Conservation (phyloP, 202 grass and related monocot species). For the Schoenoplectus triqueter region DNA sequence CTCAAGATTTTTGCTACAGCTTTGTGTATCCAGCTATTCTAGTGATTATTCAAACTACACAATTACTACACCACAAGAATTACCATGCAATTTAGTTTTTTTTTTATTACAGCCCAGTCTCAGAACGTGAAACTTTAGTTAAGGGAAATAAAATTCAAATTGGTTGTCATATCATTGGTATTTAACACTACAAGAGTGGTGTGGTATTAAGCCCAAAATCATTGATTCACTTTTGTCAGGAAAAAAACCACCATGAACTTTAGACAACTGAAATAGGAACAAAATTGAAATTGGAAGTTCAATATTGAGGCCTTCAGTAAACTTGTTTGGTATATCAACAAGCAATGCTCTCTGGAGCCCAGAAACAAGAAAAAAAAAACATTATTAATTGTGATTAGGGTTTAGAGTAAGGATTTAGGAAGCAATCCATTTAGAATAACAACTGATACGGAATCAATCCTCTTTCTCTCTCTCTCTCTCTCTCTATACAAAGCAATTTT, state of each 20-base stretch:
- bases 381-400: not conserved
- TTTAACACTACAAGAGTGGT: too few relatives aligned
- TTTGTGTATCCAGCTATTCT: too few relatives aligned
- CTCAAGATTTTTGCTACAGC: too few relatives aligned
- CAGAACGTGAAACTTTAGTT: too few relatives aligned
- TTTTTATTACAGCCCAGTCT: too few relatives aligned
- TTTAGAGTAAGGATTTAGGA: not conserved
- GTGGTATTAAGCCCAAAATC: too few relatives aligned
- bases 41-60: too few relatives aligned
- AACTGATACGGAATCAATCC: not conserved
- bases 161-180: too few relatives aligned
- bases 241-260: not conserved
- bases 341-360: conserved; percentile 25
- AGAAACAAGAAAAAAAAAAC: not conserved
- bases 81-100: too few relatives aligned
- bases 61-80: too few relatives aligned
- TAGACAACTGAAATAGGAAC: not conserved
- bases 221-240: not conserved
- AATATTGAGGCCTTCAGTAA: conserved; percentile 31
- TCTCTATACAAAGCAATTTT: not conserved
- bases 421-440: not conserved
- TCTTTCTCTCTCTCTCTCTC: not conserved
- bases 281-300: not conserved
- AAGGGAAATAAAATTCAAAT: too few relatives aligned
- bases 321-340: conserved; percentile 13